Conservation (phyloP, 208 protist genomes). For the Naegleria lovaniensis region DNA sequence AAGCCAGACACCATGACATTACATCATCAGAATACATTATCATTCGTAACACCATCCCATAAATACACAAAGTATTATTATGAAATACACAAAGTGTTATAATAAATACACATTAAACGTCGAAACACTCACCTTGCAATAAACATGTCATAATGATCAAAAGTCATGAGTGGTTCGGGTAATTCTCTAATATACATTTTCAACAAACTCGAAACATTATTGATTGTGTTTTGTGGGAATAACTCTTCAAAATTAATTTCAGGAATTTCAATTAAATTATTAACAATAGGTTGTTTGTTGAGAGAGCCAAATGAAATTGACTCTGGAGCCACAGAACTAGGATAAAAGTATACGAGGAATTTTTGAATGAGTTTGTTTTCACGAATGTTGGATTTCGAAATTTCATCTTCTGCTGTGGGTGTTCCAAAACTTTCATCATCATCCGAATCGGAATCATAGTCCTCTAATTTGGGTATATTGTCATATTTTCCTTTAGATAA, state of each 20-base stretch:
- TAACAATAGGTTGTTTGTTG: background rate
- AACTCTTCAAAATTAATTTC: background rate
- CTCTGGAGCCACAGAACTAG: background rate
- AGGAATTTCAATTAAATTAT: background rate
- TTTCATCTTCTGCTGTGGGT: background rate
- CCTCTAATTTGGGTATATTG: background rate
- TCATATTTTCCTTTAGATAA: background rate
- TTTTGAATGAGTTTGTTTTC: background rate
- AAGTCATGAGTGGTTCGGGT: constrained; percentile 5
- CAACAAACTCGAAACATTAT: background rate
- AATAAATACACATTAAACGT: background rate
- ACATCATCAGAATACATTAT: background rate
- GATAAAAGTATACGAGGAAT: background rate
- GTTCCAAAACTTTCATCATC: background rate
- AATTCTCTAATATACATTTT: constrained; percentile 24
- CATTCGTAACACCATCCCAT: background rate
- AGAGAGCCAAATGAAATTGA: background rate
- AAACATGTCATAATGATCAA: constrained; percentile 28
- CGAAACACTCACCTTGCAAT: background rate
- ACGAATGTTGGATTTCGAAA: background rate
- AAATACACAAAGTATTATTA: too few species aligned
- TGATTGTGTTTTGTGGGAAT: background rate
- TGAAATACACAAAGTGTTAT: background rate
- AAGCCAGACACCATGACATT: background rate
- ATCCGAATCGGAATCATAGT: background rate